Evolutionary conservation across 768 basidiomycete species (phyloP).

Genomic region (Rickenella mellea): DNA sequence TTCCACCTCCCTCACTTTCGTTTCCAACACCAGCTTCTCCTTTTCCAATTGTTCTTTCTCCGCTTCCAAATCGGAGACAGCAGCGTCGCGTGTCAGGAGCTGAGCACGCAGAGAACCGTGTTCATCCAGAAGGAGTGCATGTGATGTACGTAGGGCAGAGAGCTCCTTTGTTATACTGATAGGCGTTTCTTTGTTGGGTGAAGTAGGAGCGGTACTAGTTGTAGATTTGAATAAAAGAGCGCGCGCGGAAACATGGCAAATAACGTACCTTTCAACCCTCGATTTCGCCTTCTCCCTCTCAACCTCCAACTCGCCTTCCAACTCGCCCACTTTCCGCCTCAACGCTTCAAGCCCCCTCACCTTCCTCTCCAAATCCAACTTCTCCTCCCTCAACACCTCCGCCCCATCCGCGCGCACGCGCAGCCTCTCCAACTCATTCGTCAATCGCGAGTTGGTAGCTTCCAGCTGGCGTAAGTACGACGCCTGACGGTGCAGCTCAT

Average conservation of each 20-base stretch:
- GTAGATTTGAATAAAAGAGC: too few relatives aligned
- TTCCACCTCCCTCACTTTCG: conserved; percentile 18
- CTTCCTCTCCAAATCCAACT: conserved; percentile 50
- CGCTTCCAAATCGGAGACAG: conserved; percentile 31
- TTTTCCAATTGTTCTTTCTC: conserved; percentile 26
- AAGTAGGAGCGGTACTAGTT: too few relatives aligned
- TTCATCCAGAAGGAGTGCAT: conserved; percentile 59
- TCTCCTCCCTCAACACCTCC: conserved; percentile 70
- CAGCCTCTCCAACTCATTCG: conserved; percentile 41
- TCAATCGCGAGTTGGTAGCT: conserved; percentile 44
- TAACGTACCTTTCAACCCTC: conserved; percentile 2
- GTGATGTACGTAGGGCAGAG: conserved; percentile 47
- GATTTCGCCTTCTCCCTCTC: conserved; percentile 41
- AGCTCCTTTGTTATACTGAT: conserved; percentile 48
- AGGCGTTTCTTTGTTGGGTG: too few relatives aligned
- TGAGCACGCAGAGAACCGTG: conserved; percentile 49
- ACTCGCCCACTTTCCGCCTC: conserved; percentile 39
- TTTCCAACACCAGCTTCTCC: conserved; percentile 21
- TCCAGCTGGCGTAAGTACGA: conserved; percentile 53
- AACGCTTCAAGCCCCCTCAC: conserved; percentile 41
- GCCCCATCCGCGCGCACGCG: conserved; percentile 49
- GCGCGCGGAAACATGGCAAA: conserved; percentile 2
- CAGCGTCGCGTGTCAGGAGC: conserved; percentile 43
- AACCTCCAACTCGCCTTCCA: conserved; percentile 62
- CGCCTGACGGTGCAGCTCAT: conserved; percentile 61